Evolutionary conservation across 2,329 filamentous ascomycete genomes (phyloP).

Genomic region (Penicillium sp.): DNA sequence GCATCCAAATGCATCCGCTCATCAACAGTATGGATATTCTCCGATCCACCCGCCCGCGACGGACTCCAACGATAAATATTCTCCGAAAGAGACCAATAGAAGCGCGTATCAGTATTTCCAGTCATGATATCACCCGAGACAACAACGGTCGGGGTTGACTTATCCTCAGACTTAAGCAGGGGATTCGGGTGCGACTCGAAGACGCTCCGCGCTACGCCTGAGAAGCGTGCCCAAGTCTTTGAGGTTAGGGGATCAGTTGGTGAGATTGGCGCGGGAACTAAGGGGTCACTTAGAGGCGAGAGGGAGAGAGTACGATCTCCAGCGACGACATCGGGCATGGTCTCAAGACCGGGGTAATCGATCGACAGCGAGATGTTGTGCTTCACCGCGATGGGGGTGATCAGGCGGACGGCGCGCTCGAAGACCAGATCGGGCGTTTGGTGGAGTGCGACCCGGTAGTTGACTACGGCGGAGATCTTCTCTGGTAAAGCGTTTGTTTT

Average conservation of each 20-base stretch:
- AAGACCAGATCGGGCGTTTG: constrained; percentile 50
- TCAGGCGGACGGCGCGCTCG: constrained; percentile 48
- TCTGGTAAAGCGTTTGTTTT: constrained; percentile 62
- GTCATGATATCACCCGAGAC: constrained; percentile 51
- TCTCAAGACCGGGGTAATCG: constrained; percentile 41
- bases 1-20: constrained; percentile 47
- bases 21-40: constrained; percentile 54
- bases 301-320: constrained; percentile 32
- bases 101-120: constrained; percentile 54
- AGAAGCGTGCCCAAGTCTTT: constrained; percentile 38
- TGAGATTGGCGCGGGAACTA: constrained; percentile 34
- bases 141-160: constrained; percentile 34
- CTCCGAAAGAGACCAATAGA: constrained; percentile 54
- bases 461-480: constrained; percentile 53
- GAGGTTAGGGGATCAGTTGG: constrained; percentile 33
- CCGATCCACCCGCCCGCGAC: constrained; percentile 43
- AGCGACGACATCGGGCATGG: not conserved
- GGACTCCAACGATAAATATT: constrained; percentile 56
- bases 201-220: constrained; percentile 41
- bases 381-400: constrained; percentile 48
- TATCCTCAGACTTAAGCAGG: constrained; percentile 24
- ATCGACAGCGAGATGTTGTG: constrained; percentile 49
- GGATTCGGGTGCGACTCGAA: constrained; percentile 36
- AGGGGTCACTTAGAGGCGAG: constrained; percentile 29
- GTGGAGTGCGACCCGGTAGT: constrained; percentile 59